A percentile compares a stretch with the other conserved stretches of the same genome.
Evolutionary conservation across 768 basidiomycete species (phyloP).

Genomic region (Podaxis rugospora): DNA sequence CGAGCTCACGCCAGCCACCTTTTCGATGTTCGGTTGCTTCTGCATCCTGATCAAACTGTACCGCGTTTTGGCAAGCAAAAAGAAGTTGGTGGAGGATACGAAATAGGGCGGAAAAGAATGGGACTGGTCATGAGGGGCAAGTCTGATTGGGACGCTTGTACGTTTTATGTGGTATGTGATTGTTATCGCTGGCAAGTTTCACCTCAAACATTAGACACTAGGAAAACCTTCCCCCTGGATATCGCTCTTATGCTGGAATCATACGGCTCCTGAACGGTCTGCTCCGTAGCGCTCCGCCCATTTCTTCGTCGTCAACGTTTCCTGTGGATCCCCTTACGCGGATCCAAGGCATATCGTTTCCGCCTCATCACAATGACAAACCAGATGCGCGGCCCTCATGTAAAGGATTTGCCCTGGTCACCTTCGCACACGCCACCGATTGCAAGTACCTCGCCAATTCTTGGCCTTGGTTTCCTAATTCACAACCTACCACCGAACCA

Average conservation of each 20-base stretch:
- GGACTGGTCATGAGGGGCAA: slow-evolving; percentile 24
- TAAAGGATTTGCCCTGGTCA: slow-evolving; percentile 76
- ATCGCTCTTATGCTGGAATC: slow-evolving; percentile 48
- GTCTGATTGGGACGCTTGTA: slow-evolving; percentile 57
- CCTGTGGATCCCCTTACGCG: slow-evolving; percentile 12
- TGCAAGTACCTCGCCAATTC: slow-evolving; percentile 35
- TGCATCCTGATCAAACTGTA: slow-evolving; percentile 24
- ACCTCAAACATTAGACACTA: slow-evolving; percentile 21
- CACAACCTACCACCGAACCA: neutral
- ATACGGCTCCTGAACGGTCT: slow-evolving; percentile 39
- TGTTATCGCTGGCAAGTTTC: neutral
- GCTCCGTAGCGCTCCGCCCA: slow-evolving; percentile 18
- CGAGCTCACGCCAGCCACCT: slow-evolving; percentile 40
- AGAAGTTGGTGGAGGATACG: slow-evolving; percentile 46
- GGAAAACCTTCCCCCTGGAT: slow-evolving; percentile 66
- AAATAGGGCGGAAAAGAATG: slow-evolving; percentile 55
- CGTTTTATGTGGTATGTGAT: slow-evolving; percentile 61
- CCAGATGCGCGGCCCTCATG: slow-evolving; percentile 50
- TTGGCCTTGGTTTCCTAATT: slow-evolving; percentile 58
- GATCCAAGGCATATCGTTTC: slow-evolving; percentile 54
- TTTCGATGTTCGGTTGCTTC: slow-evolving; percentile 61
- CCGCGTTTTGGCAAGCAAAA: slow-evolving; percentile 23
- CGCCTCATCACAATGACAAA: slow-evolving; percentile 60
- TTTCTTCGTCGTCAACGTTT: neutral
- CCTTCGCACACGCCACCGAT: slow-evolving; percentile 38